Base-by-base conservation (phyloP, 1,284 basidiomycete species). In the Meripilus lineatus region DNA sequence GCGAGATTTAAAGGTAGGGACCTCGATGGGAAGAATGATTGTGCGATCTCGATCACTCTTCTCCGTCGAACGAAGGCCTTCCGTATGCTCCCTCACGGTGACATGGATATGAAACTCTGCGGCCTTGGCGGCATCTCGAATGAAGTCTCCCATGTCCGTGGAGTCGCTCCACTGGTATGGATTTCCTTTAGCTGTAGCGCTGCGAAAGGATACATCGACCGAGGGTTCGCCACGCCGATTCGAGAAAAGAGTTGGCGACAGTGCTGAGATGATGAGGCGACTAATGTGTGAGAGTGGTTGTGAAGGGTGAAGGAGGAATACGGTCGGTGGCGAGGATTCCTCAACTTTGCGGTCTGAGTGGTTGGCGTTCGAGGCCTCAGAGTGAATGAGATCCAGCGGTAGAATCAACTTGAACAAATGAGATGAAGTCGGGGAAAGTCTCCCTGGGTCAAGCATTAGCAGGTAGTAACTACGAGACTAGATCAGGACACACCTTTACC, bases 351-450 rank as follows among this genome's bases (percentile, higher is more conserved):
- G n/a, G n/a, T n/a, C n/a, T n/a, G n/a, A n/a, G 45, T 47, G 30
- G 44, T 48, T 32, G 38, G 40, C 36, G 25, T 38, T 3, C 2
- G 34, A 18, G 30, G 45, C 45, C 47, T 53, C 37, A 23, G 40
- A 5, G 46, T 51, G 55, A 5, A 68, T 48, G 21, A 53, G 50
- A 4, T 59, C 63, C 4, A 84, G 56, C 0, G 81, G 80, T 0
- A 84, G 59, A 37, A 83, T 74, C 14, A 84, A 66, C 56, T 82
- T 83, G 69, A 83, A 81, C 11, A 84, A 59, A 54, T 82, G 81
- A 0, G 77, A 79, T 0, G 74, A 71, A 0, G 81, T 85, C 1
- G 80, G 76, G 3, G 72, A 70, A 2, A 83, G 62, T 60, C 79
- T 79, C 13, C 80, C 80, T 75, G 17, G 2, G 14, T 15, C 24